These are phyloP conservation scores for Colletotrichum lini DNA, from an alignment of 2,329 filamentous ascomycete species.

Conservation along the genomic window DNA sequence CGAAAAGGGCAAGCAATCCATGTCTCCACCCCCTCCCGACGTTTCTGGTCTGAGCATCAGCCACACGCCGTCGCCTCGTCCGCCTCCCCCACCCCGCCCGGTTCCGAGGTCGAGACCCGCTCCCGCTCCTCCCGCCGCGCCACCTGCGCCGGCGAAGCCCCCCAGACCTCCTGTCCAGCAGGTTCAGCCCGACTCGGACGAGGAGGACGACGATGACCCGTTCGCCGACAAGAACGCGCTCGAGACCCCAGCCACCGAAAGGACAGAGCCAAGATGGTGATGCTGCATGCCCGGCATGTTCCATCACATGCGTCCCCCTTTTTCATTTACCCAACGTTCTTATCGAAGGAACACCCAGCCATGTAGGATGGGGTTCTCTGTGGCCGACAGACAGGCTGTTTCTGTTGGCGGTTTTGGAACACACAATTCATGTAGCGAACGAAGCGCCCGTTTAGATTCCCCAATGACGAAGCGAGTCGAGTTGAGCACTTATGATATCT, in stretches of 20 bases:
- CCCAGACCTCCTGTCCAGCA: constrained; percentile 50
- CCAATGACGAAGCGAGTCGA: constrained; percentile 28
- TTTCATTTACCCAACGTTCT: constrained; percentile 2
- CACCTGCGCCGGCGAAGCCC: constrained; percentile 56
- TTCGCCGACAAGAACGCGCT: constrained; percentile 88
- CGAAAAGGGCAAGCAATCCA: constrained; percentile 65
- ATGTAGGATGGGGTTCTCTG: constrained; percentile 2
- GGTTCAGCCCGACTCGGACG: constrained; percentile 61
- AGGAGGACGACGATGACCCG: constrained; percentile 81
- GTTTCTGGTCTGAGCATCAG: constrained; percentile 62
- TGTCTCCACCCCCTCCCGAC: constrained; percentile 58
- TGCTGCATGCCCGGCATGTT: constrained; percentile 29
- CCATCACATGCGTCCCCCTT: background rate
- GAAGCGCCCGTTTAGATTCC: constrained; percentile 13
- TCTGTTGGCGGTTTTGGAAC: constrained; percentile 11
- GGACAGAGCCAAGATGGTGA: constrained; percentile 39
- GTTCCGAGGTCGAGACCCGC: constrained; percentile 63
- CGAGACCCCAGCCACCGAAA: constrained; percentile 39
- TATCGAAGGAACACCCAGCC: constrained; percentile 18
- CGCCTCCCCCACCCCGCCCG: constrained; percentile 63
- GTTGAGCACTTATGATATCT: constrained; percentile 15
- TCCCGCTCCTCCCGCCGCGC: constrained; percentile 59
- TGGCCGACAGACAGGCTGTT: constrained; percentile 22
- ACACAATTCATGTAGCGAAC: constrained; percentile 23
- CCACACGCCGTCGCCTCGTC: constrained; percentile 55